Evolutionary conservation across 2,329 filamentous ascomycete genomes (phyloP), one percentile per base, ranked within the genome.

Genomic region (Metarhizium robertsii): DNA sequence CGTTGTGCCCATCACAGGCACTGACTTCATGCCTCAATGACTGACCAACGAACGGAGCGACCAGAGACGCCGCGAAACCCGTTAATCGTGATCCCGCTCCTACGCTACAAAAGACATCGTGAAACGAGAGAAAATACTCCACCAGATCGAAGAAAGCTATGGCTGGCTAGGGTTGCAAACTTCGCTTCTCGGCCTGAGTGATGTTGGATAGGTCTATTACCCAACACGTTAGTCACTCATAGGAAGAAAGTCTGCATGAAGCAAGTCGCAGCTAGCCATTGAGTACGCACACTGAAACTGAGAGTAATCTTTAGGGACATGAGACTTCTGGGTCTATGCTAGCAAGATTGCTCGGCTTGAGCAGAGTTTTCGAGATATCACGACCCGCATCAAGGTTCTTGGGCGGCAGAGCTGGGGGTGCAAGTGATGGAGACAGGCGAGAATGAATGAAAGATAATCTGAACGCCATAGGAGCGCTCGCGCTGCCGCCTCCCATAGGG

Each of bases 301-400:
- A 56, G 58, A 65, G 0, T 53, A 53, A 29, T 65, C 58, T 25
- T 62, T 64, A 0, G 36, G 62, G n/a, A 67, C 61, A 16, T 69
- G 61, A 61, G 60, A 73, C 36, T 72, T 73, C 55, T 75, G 67
- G 71, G 60, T 73, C 6, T 61, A 73, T 56, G 66, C 68, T 2
- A 67, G 64, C 53, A 69, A 66, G 52, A 58, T 59, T 0, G 59
- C 63, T 42, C 61, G 68, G 7, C 69, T 72, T 50, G 65, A 73
- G 57, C 62, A 71, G 54, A 63, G 64, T 38, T 71, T 64, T 56
- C 62, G 60, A 53, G 63, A 69, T n/a, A 66, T 74, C 58, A 67
- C 69, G 29, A 60, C 68, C 38, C 53, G 45, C 1, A 59, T 65
- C 10, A 65, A 66, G 55, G 58, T 74, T 13, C 55, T 60, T 4